phyloP scores from a whole-genome alignment of 768 basidiomycete genomes.

The Cyclocybe cylindracea region DNA sequence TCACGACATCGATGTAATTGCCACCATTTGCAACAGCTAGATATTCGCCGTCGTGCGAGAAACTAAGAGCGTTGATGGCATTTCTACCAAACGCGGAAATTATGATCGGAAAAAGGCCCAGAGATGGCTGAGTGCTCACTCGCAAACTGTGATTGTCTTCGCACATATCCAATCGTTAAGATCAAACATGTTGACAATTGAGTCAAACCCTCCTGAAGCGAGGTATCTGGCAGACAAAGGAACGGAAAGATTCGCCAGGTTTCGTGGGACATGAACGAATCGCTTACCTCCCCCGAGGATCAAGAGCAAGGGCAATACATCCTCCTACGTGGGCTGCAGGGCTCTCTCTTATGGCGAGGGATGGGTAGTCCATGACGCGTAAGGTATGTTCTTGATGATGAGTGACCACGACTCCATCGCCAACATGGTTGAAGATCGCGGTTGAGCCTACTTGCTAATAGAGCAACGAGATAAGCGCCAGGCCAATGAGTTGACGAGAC shows the following conservation, averaged over 20 bases:
- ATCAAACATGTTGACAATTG: conserved; percentile 83
- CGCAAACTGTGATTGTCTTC: conserved; percentile 76
- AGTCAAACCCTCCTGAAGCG: conserved; percentile 79
- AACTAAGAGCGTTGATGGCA: conserved; percentile 72
- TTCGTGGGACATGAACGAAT: background rate
- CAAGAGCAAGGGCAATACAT: conserved; percentile 73
- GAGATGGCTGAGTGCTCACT: conserved; percentile 45
- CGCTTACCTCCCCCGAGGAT: conserved; percentile 72
- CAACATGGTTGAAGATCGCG: conserved; percentile 74
- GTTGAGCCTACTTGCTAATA: conserved; percentile 54
- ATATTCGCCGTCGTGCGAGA: conserved; percentile 84
- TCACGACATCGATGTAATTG: conserved; percentile 75
- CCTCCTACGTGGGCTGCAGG: conserved; percentile 80
- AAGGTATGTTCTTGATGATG: conserved; percentile 65
- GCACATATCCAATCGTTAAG: conserved; percentile 78
- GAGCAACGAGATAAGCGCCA: conserved; percentile 14
- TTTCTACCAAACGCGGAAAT: conserved; percentile 41
- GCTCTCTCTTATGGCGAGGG: conserved; percentile 55
- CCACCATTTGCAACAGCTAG: conserved; percentile 75
- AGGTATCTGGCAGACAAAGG: conserved; percentile 52
- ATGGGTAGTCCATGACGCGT: conserved; percentile 71
- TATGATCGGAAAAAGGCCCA: background rate
- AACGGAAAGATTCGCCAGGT: conserved; percentile 1
- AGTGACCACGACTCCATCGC: conserved; percentile 70
- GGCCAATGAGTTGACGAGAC: conserved; percentile 10